A percentile compares a stretch with the other conserved stretches of the same genome.
Evolutionary conservation across 1,284 basidiomycete genomes (phyloP).

Genomic region (Trichosporon sp.): DNA sequence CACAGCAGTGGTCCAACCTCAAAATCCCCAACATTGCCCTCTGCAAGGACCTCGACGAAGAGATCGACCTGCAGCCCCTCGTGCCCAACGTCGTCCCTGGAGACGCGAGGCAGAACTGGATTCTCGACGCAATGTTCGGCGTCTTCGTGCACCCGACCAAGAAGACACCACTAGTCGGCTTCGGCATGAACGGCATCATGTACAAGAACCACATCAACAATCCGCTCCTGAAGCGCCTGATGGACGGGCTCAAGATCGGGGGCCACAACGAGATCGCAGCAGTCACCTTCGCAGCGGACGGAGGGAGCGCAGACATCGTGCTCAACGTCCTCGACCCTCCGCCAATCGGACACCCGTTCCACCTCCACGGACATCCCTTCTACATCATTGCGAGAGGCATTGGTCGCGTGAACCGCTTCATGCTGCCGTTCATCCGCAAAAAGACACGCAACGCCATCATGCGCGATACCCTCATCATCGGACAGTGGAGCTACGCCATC

Average conservation of each 20-base stretch:
- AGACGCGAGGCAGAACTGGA: constrained; percentile 14
- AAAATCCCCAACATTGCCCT: not conserved
- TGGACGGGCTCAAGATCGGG: constrained; percentile 18
- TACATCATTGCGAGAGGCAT: constrained; percentile 31
- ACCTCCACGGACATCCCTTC: constrained; percentile 31
- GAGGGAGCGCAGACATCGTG: not conserved
- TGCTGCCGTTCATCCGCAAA: not conserved
- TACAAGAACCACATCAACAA: constrained; percentile 34
- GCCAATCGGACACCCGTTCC: constrained; percentile 41
- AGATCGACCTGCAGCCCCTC: constrained; percentile 24
- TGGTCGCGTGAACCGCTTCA: not conserved
- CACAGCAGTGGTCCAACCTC: not conserved
- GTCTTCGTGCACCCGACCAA: constrained; percentile 20
- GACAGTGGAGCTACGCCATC: constrained; percentile 21
- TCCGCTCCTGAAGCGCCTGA: constrained; percentile 29
- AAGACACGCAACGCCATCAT: constrained; percentile 38
- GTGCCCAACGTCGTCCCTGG: constrained; percentile 20
- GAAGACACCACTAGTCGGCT: constrained; percentile 17
- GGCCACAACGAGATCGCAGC: constrained; percentile 20
- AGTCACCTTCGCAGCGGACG: not conserved
- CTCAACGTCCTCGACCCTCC: constrained; percentile 41
- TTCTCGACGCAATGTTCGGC: constrained; percentile 26
- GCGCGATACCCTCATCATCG: constrained; percentile 42
- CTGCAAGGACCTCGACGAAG: constrained; percentile 27
- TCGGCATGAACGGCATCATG: constrained; percentile 26